Conservation (phyloP, 352 stramenopile genomes). For the Globisporangium nunn region DNA sequence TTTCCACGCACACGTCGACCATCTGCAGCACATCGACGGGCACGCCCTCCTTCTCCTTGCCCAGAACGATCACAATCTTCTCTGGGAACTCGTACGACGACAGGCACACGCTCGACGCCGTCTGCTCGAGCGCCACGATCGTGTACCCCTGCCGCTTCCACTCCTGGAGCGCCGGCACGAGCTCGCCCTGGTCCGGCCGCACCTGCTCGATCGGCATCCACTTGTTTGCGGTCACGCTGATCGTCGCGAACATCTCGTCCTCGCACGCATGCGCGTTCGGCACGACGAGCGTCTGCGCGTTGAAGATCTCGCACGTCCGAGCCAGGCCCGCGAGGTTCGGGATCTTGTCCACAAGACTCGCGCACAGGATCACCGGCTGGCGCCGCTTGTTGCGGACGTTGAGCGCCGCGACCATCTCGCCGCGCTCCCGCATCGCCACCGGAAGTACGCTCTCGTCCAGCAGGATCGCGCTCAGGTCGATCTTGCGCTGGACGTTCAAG, state of each 20-base stretch:
- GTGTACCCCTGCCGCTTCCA: constrained; percentile 87
- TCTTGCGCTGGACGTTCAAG: constrained; percentile 69
- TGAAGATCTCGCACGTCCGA: constrained; percentile 94
- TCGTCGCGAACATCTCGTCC: constrained; percentile 87
- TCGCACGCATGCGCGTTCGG: constrained; percentile 79
- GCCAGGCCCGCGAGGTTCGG: constrained; percentile 92
- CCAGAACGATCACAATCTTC: constrained; percentile 92
- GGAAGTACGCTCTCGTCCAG: constrained; percentile 58
- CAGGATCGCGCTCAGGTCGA: constrained; percentile 54
- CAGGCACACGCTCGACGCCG: constrained; percentile 86
- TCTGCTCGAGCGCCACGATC: constrained; percentile 94
- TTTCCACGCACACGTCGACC: constrained; percentile 96
- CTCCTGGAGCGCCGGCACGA: constrained; percentile 28
- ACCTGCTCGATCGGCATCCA: constrained; percentile 94
- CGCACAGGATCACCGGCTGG: constrained; percentile 72
- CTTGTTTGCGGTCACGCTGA: constrained; percentile 91
- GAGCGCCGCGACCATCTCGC: constrained; percentile 17
- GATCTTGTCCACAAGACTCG: constrained; percentile 92
- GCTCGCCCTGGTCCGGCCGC: constrained; percentile 29
- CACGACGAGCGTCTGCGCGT: constrained; percentile 84
- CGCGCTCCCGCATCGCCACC: constrained; percentile 31
- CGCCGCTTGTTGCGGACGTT: constrained; percentile 44
- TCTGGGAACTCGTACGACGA: constrained; percentile 78
- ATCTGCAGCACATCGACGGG: constrained; percentile 91
- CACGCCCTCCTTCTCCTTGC: constrained; percentile 96